Evolutionary conservation across 2,329 filamentous ascomycete species (phyloP).

Genomic region (Talaromyces atroroseus): DNA sequence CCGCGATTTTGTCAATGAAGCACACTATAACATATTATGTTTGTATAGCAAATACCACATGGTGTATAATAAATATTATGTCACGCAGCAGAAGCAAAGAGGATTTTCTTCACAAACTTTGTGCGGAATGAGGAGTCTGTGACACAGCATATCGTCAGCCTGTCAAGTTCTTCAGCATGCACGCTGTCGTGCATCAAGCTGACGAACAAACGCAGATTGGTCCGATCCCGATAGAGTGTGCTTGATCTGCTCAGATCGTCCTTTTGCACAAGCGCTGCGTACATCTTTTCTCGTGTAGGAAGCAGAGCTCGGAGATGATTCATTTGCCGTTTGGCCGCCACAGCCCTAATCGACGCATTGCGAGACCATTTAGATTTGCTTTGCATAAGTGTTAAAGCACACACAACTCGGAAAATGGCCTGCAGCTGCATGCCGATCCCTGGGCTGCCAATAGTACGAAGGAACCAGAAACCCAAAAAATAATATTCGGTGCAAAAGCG

Average conservation of each 20-base stretch:
- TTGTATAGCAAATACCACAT: background rate
- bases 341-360: background rate
- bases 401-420: background rate
- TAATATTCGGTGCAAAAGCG: no score
- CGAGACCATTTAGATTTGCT: background rate
- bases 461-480: no score
- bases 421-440: background rate
- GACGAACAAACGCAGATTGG: background rate
- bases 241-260: no score
- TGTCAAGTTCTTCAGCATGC: background rate
- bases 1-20: background rate
- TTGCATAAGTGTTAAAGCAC: background rate
- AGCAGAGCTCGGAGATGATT: background rate
- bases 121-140: background rate
- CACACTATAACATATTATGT: background rate
- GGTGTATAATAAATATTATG: no score
- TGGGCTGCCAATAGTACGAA: background rate
- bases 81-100: no score
- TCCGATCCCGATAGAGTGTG: background rate
- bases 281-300: background rate
- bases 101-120: background rate
- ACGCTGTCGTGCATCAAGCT: no score
- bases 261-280: no score
- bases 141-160: background rate
- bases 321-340: background rate